These are phyloP conservation scores for Ettlia oleoabundans DNA, from an alignment of 139 green algal genomes.

Conservation along the genomic window DNA sequence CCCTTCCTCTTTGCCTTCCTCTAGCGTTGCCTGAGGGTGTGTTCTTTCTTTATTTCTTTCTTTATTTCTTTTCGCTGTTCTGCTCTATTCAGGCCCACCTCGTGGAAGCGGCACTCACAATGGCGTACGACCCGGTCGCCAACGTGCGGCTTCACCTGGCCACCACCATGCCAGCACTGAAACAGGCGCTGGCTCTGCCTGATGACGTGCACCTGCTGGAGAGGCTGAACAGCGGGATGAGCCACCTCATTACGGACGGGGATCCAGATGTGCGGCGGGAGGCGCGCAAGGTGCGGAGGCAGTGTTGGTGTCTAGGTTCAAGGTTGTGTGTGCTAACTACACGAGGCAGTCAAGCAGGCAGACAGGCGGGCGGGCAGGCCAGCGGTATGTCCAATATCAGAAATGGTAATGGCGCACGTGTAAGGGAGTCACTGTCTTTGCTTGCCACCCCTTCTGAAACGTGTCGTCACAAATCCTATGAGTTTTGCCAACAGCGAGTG, in stretches of 20 bases:
- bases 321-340: not conserved
- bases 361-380: too few species aligned
- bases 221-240: slow-evolving; percentile 79
- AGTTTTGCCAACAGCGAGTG: too few species aligned
- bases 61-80: not conserved
- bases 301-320: not conserved
- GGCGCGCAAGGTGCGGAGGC: slow-evolving; percentile 45
- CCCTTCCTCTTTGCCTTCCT: too few species aligned
- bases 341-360: not conserved
- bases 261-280: slow-evolving; percentile 67
- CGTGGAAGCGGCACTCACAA: slow-evolving; percentile 55
- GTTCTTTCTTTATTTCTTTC: not conserved
- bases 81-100: slow-evolving; percentile 63
- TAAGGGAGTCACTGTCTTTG: too few species aligned
- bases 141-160: slow-evolving; percentile 67
- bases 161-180: slow-evolving; percentile 62
- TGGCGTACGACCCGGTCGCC: slow-evolving; percentile 71
- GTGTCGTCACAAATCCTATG: too few species aligned
- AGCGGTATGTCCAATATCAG: too few species aligned
- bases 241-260: slow-evolving; percentile 76
- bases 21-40: too few species aligned
- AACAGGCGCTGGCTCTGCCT: slow-evolving; percentile 66
- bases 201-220: slow-evolving; percentile 78
- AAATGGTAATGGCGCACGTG: too few species aligned
- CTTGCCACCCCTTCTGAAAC: too few species aligned